phyloP scores from a whole-genome alignment of 2,329 filamentous ascomycete genomes.

The Samsoniella hepiali region DNA sequence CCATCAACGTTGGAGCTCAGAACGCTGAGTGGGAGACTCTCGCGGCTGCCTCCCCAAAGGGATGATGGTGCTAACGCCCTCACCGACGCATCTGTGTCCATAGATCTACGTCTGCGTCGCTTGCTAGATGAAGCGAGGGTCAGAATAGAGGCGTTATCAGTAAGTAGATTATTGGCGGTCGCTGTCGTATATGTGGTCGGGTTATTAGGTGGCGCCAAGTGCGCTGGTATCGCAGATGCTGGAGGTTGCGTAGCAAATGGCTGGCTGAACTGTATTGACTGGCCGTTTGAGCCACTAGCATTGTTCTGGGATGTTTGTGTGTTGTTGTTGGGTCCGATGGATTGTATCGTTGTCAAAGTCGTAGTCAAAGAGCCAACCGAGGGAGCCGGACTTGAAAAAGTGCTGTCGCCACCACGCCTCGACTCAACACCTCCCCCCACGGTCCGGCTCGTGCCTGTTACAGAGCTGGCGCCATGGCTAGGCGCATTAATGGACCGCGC shows the following conservation, averaged over 20 bases:
- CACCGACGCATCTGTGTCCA: slow-evolving; percentile 83
- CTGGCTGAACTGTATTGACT: slow-evolving; percentile 61
- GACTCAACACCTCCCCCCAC: slow-evolving; percentile 63
- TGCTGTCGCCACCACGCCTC: slow-evolving; percentile 68
- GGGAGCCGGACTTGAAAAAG: slow-evolving; percentile 78
- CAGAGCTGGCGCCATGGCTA: slow-evolving; percentile 65
- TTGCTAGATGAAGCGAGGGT: slow-evolving; percentile 82
- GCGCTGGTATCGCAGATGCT: slow-evolving; percentile 68
- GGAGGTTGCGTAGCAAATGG: slow-evolving; percentile 63
- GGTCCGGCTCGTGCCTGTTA: slow-evolving; percentile 72
- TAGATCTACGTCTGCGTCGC: slow-evolving; percentile 69
- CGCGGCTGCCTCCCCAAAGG: slow-evolving; percentile 76
- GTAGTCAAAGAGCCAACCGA: slow-evolving; percentile 79
- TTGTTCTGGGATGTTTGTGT: slow-evolving; percentile 41
- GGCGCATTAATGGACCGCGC: slow-evolving; percentile 70
- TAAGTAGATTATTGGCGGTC: slow-evolving; percentile 77
- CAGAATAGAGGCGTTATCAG: slow-evolving; percentile 81
- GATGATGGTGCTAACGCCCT: slow-evolving; percentile 80
- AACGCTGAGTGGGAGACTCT: slow-evolving; percentile 75
- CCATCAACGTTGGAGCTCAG: slow-evolving; percentile 67
- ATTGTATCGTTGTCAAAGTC: slow-evolving; percentile 82
- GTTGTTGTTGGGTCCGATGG: slow-evolving; percentile 60
- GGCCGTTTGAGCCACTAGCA: slow-evolving; percentile 29
- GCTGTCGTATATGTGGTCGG: slow-evolving; percentile 73
- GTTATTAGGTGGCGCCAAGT: slow-evolving; percentile 57